A percentile compares a stretch with the other conserved stretches of the same genome.
Evolutionary conservation across 768 basidiomycete species (phyloP).

Genomic region (Tylopilus rubrobrunneus): DNA sequence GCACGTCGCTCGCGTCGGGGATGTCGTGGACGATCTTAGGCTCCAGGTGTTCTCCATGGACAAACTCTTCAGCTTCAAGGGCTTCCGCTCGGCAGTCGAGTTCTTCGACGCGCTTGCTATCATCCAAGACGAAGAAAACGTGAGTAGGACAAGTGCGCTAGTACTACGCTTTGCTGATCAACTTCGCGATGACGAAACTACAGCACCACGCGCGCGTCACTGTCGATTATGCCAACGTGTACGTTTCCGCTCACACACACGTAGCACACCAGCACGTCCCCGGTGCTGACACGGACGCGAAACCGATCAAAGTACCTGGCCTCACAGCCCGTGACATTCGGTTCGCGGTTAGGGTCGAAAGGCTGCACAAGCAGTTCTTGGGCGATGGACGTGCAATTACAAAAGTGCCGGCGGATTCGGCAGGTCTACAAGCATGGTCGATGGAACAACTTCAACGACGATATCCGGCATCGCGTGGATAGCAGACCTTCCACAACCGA

Average conservation of each 20-base stretch:
- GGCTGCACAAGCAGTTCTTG: conserved; percentile 25
- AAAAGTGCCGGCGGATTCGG: conserved; percentile 13
- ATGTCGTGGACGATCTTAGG: conserved; percentile 3
- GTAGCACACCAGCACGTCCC: conserved; percentile 16
- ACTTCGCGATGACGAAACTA: background rate
- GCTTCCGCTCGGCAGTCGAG: conserved; percentile 21
- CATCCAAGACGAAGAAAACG: conserved; percentile 31
- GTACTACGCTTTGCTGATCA: background rate
- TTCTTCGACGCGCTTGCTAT: conserved; percentile 28
- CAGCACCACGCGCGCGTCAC: conserved; percentile 33
- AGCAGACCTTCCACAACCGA: background rate
- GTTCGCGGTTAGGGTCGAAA: conserved; percentile 43
- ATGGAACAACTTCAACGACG: conserved; percentile 23
- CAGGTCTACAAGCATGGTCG: conserved; percentile 18
- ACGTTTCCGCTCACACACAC: conserved; percentile 27
- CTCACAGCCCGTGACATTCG: conserved; percentile 52
- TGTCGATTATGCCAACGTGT: conserved; percentile 21
- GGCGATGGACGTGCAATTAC: conserved; percentile 20
- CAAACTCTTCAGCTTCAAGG: conserved; percentile 28
- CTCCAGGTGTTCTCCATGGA: conserved; percentile 20
- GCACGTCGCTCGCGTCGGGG: conserved; percentile 19
- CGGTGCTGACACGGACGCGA: conserved; percentile 6
- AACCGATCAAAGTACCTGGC: conserved; percentile 31
- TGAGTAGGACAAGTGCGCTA: conserved; percentile 7
- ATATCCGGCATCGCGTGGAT: conserved; percentile 9